Base-by-base conservation (phyloP, 768 basidiomycete genomes). In the Lactarius akahatsu region DNA sequence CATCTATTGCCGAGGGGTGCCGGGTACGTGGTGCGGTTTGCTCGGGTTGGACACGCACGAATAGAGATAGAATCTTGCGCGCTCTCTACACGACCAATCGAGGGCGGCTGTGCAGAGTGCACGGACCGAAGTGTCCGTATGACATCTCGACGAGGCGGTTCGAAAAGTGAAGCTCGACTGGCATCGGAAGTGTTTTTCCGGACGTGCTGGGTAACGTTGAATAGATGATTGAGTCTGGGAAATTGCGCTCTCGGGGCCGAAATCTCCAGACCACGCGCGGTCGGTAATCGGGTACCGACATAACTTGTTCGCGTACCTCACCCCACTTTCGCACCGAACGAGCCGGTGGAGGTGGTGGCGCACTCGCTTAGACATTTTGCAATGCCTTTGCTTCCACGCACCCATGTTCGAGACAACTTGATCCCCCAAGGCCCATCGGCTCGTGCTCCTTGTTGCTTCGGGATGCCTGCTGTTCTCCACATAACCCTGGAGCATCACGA, bases 301-400 rank as follows among this genome's bases (percentile, higher is more conserved):
- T 34, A 18, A 32, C 1, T 45, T 34, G 34, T 15, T 28, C 62
- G 16, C 13, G 16, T 23, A 32, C 26, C 28, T n/a, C 16, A 36
- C 45, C 58, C 26, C 57, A 64, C 57, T 9, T 40, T 26, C 58
- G 57, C 50, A 59, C 63, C 63, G 63, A 64, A 64, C 26, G 58
- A 41, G 57, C 58, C 63, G 63, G 30, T 54, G 57, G 15, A 26
- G 15, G 50, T 52, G 26, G 11, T 26, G 26, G 26, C 11, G 26
- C 26, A 7, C 11, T 26, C 50, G 26, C 23, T 52, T 52, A 15
- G 50, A 52, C 23, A 52, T 28, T 52, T 52, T 52, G 50, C 50
- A 26, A 52, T 52, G 23, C 26, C 15, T 28, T 52, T 52, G 50
- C 13, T 26, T 52, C 23, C 26, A 7, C 26, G 6, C 50, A 52